Percentiles rank a stretch among this genome's conserved stretches.
phyloP scores from a whole-genome alignment of 2,329 filamentous ascomycete genomes.

The Exserohilum turcica region DNA sequence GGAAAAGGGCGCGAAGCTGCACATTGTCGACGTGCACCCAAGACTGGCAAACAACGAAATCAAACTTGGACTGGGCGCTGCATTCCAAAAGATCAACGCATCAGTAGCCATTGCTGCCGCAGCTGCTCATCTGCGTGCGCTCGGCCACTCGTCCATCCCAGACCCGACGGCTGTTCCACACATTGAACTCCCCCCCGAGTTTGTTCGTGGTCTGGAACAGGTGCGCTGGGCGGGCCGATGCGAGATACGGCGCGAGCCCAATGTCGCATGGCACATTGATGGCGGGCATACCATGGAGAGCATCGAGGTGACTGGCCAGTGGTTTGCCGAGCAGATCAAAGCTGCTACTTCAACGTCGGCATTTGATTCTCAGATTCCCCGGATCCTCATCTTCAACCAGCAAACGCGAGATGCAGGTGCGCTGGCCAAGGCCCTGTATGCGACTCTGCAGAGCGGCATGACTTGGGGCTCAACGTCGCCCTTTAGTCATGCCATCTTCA shows the following conservation, averaged over 20 bases:
- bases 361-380: conserved; percentile 33
- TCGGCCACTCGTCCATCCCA: conserved; percentile 51
- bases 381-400: conserved; percentile 88
- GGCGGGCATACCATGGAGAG: conserved; percentile 89
- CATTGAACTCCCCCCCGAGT: conserved; percentile 61
- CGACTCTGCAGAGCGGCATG: conserved; percentile 54
- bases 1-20: conserved; percentile 55
- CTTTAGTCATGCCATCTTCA: conserved; percentile 80
- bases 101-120: conserved; percentile 65
- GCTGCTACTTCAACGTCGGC: conserved; percentile 42
- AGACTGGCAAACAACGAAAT: conserved; percentile 52
- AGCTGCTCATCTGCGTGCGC: conserved; percentile 59
- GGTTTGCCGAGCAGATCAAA: conserved; percentile 65
- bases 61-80: conserved; percentile 63
- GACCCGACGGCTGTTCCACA: conserved; percentile 34
- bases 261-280: conserved; percentile 78
- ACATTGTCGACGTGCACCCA: conserved; percentile 57
- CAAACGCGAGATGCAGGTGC: conserved; percentile 77
- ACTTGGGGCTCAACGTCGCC: conserved; percentile 40
- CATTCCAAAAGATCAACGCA: conserved; percentile 68
- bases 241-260: conserved; percentile 64
- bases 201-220: conserved; percentile 67
- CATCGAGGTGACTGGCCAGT: conserved; percentile 73
- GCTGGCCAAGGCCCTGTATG: conserved; percentile 67
- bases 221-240: conserved; percentile 78